Base-by-base conservation (phyloP, 2,329 filamentous ascomycete species). In the Trichophaea hybrida region DNA sequence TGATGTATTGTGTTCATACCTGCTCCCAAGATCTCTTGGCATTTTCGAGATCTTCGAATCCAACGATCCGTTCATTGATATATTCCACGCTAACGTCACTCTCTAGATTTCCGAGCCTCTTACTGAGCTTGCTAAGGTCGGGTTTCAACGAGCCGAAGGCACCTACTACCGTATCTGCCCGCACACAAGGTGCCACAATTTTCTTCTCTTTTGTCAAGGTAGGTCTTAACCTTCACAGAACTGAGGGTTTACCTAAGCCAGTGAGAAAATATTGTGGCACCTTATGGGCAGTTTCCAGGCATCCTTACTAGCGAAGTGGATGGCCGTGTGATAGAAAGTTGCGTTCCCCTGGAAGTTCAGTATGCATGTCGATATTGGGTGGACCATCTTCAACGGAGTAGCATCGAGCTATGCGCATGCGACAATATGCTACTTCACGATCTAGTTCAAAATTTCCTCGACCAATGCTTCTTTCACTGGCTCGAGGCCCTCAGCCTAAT, bases 401-500 rank as follows among this genome's bases (percentile, higher is more conserved):
- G n/a, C 37, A n/a, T 40, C 37, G 37, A 40, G n/a, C 37, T 40
- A 7, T n/a, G 37, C n/a, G 37, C 7, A 7, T 7, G 37, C 37
- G 37, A 40, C n/a, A 7, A 7, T n/a, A 40, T 7, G n/a, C n/a
- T n/a, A 40, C 37, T 40, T 7, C 37, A 40, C n/a, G n/a, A 40
- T 7, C 37, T 40, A 40, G 37, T 40, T n/a, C 37, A 40, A 7
- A 40, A 40, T 40, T 40, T 40, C n/a, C 37, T 40, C 7, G n/a
- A 40, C 37, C 7, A 40, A 40, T 7, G n/a, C 37, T 40, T 61
- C 63, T 32, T 67, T 3, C 49, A 66, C 44, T 67, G 64, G 65
- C 55, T 67, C 31, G 64, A 67, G 54, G 62, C 56, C 6, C 32
- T 65, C 12, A 66, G 64, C 44, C 43, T 66, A 4, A 57, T 65